Percentiles rank a stretch among this genome's conserved stretches.
These are phyloP conservation scores for Nannizzia gypsea DNA, from an alignment of 2,329 filamentous ascomycete species.

Conservation along the genomic window DNA sequence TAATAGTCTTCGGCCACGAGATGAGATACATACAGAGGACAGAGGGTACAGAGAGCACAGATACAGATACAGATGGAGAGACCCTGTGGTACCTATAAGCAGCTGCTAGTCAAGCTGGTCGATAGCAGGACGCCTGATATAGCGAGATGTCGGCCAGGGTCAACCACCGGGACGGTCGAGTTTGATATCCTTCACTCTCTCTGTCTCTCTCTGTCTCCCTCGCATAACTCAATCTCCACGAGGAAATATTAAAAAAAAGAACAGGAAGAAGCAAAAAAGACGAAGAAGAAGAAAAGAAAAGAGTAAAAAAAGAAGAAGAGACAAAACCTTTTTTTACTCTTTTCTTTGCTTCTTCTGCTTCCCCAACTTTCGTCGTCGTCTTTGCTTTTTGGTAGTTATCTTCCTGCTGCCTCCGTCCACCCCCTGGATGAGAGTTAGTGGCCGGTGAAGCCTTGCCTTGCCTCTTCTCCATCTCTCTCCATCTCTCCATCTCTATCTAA, in stretches of 20 bases:
- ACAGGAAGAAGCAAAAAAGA: background rate
- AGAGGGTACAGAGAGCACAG: background rate
- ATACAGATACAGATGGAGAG: too few relatives aligned
- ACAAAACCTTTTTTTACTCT: background rate
- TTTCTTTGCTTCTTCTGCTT: background rate
- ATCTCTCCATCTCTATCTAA: background rate
- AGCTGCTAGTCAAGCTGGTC: background rate
- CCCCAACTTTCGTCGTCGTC: background rate
- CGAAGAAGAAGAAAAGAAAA: background rate
- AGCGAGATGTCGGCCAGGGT: background rate
- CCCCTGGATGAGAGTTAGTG: too few relatives aligned
- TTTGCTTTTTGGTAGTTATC: background rate
- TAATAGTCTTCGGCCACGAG: too few relatives aligned
- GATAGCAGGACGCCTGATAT: background rate
- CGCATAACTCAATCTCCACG: slow-evolving; percentile 2
- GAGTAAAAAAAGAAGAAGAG: background rate
- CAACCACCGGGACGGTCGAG: slow-evolving; percentile 1
- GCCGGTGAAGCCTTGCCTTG: background rate
- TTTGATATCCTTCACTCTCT: background rate
- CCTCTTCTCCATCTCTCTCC: background rate
- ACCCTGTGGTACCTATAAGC: too few relatives aligned
- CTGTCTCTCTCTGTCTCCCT: too few relatives aligned
- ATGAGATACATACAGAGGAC: background rate
- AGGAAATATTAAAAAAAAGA: background rate
- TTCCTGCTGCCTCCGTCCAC: too few relatives aligned